A percentile compares a stretch with the other conserved stretches of the same genome.
Conservation (phyloP, 2,329 filamentous ascomycete genomes). For the Alternaria sp. region DNA sequence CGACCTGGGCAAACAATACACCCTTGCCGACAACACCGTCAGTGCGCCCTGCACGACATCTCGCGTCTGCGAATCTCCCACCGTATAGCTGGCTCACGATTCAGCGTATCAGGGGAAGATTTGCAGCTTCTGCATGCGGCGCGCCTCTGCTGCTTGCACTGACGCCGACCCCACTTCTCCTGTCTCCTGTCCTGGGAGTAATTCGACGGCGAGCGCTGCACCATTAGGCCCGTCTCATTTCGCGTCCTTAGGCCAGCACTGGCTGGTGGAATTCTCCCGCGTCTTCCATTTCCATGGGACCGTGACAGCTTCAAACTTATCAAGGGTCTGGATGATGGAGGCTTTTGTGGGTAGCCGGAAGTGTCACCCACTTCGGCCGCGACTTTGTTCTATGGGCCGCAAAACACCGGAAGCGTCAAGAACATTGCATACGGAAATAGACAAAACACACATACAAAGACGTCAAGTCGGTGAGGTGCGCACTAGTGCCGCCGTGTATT, state of each 20-base stretch:
- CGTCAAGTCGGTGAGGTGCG: neutral
- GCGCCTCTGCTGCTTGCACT: conserved; percentile 2
- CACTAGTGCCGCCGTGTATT: neutral
- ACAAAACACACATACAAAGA: neutral
- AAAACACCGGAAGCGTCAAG: neutral
- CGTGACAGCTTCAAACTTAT: neutral
- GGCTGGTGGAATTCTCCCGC: neutral
- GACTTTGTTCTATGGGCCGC: neutral
- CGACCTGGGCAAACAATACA: conserved; percentile 11
- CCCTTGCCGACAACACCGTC: conserved; percentile 18
- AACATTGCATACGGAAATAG: neutral
- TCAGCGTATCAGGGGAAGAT: neutral
- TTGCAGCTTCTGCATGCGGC: neutral
- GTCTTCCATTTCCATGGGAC: neutral
- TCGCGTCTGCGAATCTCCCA: neutral
- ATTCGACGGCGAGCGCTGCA: neutral
- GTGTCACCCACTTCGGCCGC: neutral
- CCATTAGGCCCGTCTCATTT: neutral
- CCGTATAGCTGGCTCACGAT: neutral
- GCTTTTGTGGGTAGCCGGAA: neutral
- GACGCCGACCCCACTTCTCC: conserved; percentile 9
- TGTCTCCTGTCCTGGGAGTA: neutral
- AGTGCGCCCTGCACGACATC: conserved; percentile 14
- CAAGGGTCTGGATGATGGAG: neutral
- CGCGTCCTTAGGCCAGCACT: neutral